Evolutionary conservation across 2,329 filamentous ascomycete genomes (phyloP), one percentile per base, ranked within the genome.

Genomic region (Neodidymelliopsis sp.): DNA sequence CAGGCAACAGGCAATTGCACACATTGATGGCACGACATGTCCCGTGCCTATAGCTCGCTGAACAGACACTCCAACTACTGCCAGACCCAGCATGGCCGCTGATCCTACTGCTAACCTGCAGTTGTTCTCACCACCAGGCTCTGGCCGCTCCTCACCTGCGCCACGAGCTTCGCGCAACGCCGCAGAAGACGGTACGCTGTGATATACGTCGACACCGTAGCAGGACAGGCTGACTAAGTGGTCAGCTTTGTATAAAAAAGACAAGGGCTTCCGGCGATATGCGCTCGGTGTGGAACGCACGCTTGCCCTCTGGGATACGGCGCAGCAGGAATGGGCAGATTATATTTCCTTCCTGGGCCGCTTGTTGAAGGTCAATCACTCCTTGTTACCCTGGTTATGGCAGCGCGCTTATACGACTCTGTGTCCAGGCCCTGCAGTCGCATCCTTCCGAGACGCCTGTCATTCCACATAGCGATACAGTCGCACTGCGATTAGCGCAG

Each of bases 241-340:
- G 43, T 79, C 45, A 89, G 71, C 84, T 82, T 53, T 77, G n/a
- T 74, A 74, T 46, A 80, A 79, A 62, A 84, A 84, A 62, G 83
- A 88, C 66, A 87, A 86, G 60, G 77, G 74, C 52, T 93, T 90
- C 71, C 90, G 92, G 59, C 89, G 92, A 72, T 99, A 97, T 84
- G 91, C 91, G 33, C 84, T 87, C 37, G 89, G 86, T 49, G 87
- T 99, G 59, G 93, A 97, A 67, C 85, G 91, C 72, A 89, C 91
- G 24, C 81, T 99, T 54, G 84, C 89, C 34, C 81, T 96, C 24
- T 99, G 97, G 77, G 94, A 99, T 70, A 92, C 90, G 12, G 86
- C 91, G 22, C 81, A 97, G 61, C 91, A 97, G 75, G 94, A 99
- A 84, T 99, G 94, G 94, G 94, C 95, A 37, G 94, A 99, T 76